Evolutionary conservation across 2,329 filamentous ascomycete species (phyloP), one percentile per base, ranked within the genome.

Genomic region (Fusarium begoniae): DNA sequence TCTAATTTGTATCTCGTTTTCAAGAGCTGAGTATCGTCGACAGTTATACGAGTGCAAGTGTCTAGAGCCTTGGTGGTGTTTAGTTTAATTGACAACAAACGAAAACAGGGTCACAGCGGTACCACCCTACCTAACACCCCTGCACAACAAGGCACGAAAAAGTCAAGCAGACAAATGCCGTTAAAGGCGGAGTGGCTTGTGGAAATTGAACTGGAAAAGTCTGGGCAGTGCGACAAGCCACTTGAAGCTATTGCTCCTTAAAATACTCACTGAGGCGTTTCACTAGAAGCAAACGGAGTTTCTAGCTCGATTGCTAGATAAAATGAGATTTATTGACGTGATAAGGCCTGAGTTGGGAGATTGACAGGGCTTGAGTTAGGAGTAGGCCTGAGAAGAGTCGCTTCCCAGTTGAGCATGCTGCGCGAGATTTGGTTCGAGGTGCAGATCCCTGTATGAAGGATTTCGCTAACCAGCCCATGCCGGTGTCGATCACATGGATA

Each of bases 391-490:
- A n/a, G 24, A 17, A 38, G 43, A 50, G 24, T 11, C 28, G 35
- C 22, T 11, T 38, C n/a, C 47, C 37, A 47, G 60, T 45, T 45
- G 51, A 72, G 68, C 41, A 70, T 44, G 65, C 66, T 54, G 47
- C 50, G 69, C 70, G 70, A 73, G 71, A 71, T 74, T 71, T 41
- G 66, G 28, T 32, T 56, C 43, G 44, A 63, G 22, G 62, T 55
- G 48, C 66, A n/a, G 14, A 56, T 47, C 54, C 53, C 41, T 65
- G 58, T 40, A 60, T 44, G 14, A 48, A 69, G 71, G 71, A 74
- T 74, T 63, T 48, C 35, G 26, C 51, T 41, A 28, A 30, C 6
- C 28, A 38, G 24, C 37, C 62, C 38, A 53, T 69, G 53, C 59
- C 35, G 24, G 28, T n/a, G 67, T 47, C 48, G 70, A 74, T 73